Evolutionary conservation across 2,329 filamentous ascomycete species (phyloP).

Genomic region (Aspergillus ustus): DNA sequence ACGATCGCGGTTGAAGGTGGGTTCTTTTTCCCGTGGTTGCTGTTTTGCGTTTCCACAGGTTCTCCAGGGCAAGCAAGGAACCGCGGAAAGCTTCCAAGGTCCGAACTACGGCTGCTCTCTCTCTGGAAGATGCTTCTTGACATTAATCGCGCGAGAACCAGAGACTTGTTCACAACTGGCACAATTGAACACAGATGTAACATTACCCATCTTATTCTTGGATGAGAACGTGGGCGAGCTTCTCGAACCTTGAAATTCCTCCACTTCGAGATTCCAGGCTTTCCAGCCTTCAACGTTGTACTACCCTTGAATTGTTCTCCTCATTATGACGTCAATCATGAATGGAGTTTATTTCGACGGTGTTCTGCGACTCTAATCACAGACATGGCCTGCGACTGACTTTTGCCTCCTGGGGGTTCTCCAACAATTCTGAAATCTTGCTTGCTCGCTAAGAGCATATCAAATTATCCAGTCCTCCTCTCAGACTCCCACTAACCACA

Average conservation of each 20-base stretch:
- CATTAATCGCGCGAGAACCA: neutral
- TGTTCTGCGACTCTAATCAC: neutral
- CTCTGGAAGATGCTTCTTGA: neutral
- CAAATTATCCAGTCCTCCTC: neutral
- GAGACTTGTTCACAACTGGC: neutral
- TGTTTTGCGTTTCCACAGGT: conserved; percentile 7
- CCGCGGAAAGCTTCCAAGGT: conserved; percentile 8
- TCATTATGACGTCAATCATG: neutral
- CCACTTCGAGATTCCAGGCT: neutral
- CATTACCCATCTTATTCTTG: neutral
- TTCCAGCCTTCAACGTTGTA: neutral
- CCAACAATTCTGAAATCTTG: neutral
- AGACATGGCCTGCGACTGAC: no score
- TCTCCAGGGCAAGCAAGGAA: neutral
- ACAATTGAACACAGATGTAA: neutral
- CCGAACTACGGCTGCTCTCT: neutral
- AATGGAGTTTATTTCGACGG: neutral
- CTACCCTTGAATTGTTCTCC: neutral
- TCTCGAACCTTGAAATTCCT: neutral
- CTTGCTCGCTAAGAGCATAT: neutral
- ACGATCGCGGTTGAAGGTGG: conserved; percentile 12
- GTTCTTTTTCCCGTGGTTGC: conserved; percentile 7
- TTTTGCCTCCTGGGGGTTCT: neutral
- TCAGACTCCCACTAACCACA: neutral
- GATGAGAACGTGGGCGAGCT: neutral